A percentile compares a stretch with the other conserved stretches of the same genome.
phyloP scores from a whole-genome alignment of 202 grass and related monocot species.

The Schoenoplectus triqueter region DNA sequence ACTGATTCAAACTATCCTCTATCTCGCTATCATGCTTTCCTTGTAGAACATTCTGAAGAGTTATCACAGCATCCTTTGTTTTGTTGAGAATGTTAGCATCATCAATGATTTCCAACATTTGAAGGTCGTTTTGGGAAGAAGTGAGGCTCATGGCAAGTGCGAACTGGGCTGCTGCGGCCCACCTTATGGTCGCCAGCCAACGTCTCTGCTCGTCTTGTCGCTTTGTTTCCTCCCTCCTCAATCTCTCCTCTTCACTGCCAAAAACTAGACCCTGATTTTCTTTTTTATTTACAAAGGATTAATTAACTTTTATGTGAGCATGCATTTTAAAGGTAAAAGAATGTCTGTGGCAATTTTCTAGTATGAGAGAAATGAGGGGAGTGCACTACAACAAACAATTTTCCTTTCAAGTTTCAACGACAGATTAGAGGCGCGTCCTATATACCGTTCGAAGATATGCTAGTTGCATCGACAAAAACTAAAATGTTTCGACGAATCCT shows the following conservation, averaged over 20 bases:
- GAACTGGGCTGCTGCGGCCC: slow-evolving; percentile 80
- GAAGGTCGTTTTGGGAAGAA: slow-evolving; percentile 89
- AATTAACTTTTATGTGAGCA: slow-evolving; percentile 1
- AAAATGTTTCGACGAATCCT: too few species aligned
- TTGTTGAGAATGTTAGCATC: slow-evolving; percentile 77
- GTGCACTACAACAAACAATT: slow-evolving; percentile 47
- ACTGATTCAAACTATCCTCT: slow-evolving; percentile 66
- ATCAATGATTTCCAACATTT: slow-evolving; percentile 61
- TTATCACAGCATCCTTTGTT: slow-evolving; percentile 92
- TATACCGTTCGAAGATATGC: too few species aligned
- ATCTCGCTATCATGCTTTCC: slow-evolving; percentile 84
- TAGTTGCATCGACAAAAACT: too few species aligned
- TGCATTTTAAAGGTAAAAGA: neutral
- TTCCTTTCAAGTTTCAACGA: too few species aligned
- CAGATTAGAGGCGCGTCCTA: too few species aligned
- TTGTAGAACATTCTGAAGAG: slow-evolving; percentile 85
- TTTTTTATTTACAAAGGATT: slow-evolving; percentile 34
- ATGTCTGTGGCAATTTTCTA: slow-evolving; percentile 1
- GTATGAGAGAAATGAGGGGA: neutral
- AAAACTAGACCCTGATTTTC: slow-evolving; percentile 68
- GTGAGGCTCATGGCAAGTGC: slow-evolving; percentile 74
- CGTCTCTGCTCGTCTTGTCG: slow-evolving; percentile 73
- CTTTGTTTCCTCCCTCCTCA: slow-evolving; percentile 64
- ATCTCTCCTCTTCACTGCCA: slow-evolving; percentile 65
- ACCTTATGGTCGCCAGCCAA: slow-evolving; percentile 86